Conservation (phyloP, 768 basidiomycete species). For the Pleurotus giganteus region DNA sequence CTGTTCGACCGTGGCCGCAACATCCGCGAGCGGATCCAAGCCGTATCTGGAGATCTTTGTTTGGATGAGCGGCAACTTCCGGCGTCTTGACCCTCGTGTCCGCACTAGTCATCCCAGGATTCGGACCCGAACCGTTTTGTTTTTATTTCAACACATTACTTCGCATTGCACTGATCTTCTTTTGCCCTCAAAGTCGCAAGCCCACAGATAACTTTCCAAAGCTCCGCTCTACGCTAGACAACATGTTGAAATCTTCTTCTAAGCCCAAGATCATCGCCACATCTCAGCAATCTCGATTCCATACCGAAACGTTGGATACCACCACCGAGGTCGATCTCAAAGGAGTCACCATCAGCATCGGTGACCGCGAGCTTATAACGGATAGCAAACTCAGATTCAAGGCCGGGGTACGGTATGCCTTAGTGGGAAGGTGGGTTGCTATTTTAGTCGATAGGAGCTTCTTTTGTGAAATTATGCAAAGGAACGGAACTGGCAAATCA, state of each 20-base stretch:
- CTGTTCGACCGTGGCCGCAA: neutral
- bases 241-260: neutral
- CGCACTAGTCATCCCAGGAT: neutral
- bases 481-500: conserved; percentile 16
- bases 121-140: neutral
- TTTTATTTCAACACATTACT: no score
- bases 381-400: conserved; percentile 39
- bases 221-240: no score
- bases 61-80: neutral
- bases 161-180: no score
- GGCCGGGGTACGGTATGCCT: conserved; percentile 32
- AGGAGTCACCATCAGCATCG: conserved; percentile 40
- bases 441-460: neutral
- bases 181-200: no score
- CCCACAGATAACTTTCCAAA: no score
- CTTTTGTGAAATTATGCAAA: neutral
- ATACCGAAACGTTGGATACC: conserved; percentile 31
- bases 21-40: neutral
- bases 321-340: conserved; percentile 37
- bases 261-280: conserved; percentile 21
- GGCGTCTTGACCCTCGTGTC: neutral
- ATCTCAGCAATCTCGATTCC: conserved; percentile 35
- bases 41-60: neutral
- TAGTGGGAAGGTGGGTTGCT: conserved; percentile 31
- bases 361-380: conserved; percentile 36